Percentiles rank a stretch among this genome's conserved stretches.
Evolutionary conservation across 2,329 filamentous ascomycete genomes (phyloP).

Genomic region (Sphaerulina vaccinii): DNA sequence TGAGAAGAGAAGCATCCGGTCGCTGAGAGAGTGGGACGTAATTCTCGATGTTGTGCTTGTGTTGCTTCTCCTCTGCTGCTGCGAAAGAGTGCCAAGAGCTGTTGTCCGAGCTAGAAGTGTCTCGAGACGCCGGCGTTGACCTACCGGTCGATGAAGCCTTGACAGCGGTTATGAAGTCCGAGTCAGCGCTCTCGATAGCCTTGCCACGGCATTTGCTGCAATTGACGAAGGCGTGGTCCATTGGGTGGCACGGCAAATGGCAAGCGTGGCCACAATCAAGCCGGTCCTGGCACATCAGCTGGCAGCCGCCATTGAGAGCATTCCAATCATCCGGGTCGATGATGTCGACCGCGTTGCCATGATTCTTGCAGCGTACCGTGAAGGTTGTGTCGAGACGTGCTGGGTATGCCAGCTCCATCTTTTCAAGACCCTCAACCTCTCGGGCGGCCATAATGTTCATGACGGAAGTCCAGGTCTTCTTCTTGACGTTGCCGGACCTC

Average conservation of each 20-base stretch:
- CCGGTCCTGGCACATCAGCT: conserved; percentile 44
- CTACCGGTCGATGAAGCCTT: not conserved
- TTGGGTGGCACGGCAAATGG: conserved; percentile 52
- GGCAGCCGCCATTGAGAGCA: conserved; percentile 54
- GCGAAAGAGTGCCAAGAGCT: conserved; percentile 12
- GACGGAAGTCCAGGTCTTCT: conserved; percentile 32
- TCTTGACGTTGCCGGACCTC: conserved; percentile 7
- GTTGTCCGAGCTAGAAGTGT: not conserved
- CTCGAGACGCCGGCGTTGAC: not conserved
- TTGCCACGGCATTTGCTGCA: conserved; percentile 25
- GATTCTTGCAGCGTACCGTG: conserved; percentile 32
- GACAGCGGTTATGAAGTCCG: not conserved
- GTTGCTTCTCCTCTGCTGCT: conserved; percentile 6
- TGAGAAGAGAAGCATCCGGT: not conserved
- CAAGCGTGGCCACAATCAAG: conserved; percentile 56
- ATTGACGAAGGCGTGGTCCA: conserved; percentile 37
- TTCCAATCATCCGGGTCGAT: conserved; percentile 55
- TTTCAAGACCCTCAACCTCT: conserved; percentile 18
- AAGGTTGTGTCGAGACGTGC: conserved; percentile 28
- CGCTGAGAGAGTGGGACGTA: conserved; percentile 10
- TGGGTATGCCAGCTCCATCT: conserved; percentile 12
- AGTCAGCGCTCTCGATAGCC: not conserved
- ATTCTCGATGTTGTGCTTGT: not conserved
- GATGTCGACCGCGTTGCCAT: conserved; percentile 27
- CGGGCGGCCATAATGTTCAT: conserved; percentile 32